A percentile compares a stretch with the other conserved stretches of the same genome.
These are phyloP conservation scores for Aspergillus sclerotiicarbonarius DNA, from an alignment of 495 filamentous ascomycete genomes.

Conservation along the genomic window DNA sequence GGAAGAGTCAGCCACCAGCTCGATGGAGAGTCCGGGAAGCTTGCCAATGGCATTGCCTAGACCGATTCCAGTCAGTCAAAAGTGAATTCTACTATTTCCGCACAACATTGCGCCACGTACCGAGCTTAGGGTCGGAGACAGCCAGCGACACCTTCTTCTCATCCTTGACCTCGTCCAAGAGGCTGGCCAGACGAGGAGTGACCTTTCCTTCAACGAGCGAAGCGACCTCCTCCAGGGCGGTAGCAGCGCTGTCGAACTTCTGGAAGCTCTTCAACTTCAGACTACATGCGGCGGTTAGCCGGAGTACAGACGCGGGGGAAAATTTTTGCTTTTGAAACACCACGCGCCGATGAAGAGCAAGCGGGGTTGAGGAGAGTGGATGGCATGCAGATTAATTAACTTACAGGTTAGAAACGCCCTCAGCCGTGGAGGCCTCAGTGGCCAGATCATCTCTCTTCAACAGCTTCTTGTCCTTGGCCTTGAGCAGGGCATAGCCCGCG, in stretches of 20 bases:
- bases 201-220: conserved; percentile 91
- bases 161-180: conserved; percentile 89
- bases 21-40: conserved; percentile 80
- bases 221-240: conserved; percentile 83
- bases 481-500: conserved; percentile 96
- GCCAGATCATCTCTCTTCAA: conserved; percentile 78
- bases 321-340: conserved; percentile 16
- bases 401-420: conserved; percentile 85
- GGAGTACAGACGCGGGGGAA: conserved; percentile 13
- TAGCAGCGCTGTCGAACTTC: conserved; percentile 90
- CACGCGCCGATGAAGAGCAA: background rate
- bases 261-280: conserved; percentile 94
- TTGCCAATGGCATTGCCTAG: conserved; percentile 84
- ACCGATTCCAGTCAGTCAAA: conserved; percentile 11
- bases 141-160: conserved; percentile 96
- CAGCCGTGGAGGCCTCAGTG: conserved; percentile 71
- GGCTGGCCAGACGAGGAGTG: conserved; percentile 77
- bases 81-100: background rate
- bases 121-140: conserved; percentile 92
- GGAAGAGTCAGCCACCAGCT: conserved; percentile 79
- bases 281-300: conserved; percentile 48
- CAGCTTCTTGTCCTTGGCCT: conserved; percentile 96
- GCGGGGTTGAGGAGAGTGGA: background rate
- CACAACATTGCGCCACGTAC: conserved; percentile 38
- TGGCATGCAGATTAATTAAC: conserved; percentile 26